Conservation (phyloP, 2,329 filamentous ascomycete species). For the Tricladium varicosporioides region DNA sequence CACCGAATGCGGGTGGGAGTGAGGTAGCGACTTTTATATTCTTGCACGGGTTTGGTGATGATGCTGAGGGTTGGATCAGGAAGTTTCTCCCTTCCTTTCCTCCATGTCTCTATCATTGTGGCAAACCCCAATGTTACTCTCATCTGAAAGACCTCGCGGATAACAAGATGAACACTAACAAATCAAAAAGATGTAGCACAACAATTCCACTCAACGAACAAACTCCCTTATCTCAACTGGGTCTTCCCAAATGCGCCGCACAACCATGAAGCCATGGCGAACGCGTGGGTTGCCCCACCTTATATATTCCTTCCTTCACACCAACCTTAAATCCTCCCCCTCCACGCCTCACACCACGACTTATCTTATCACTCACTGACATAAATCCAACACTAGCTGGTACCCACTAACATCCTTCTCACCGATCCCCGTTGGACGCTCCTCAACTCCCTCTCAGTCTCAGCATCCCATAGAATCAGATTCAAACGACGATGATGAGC, state of each 20-base stretch:
- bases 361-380: no score
- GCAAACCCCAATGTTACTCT: no score
- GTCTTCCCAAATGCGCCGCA: conserved; percentile 48
- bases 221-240: conserved; percentile 48
- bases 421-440: conserved; percentile 34
- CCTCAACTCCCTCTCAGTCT: conserved; percentile 5
- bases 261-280: conserved; percentile 43
- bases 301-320: no score
- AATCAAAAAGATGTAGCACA: conserved; percentile 38
- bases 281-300: conserved; percentile 38
- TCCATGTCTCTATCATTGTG: no score
- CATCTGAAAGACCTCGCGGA: not conserved
- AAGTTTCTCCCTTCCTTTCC: conserved; percentile 12
- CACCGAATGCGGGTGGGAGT: not conserved
- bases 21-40: not conserved
- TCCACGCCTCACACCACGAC: no score
- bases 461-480: conserved; percentile 37
- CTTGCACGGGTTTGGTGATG: conserved; percentile 76
- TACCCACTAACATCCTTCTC: conserved; percentile 41
- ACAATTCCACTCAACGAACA: conserved; percentile 46
- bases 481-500: conserved; percentile 45
- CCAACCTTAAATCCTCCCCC: no score
- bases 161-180: not conserved
- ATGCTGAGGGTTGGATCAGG: conserved; percentile 68
- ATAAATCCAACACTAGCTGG: no score